phyloP scores from a whole-genome alignment of 495 filamentous ascomycete species.

The Trichoderma erinaceum region DNA sequence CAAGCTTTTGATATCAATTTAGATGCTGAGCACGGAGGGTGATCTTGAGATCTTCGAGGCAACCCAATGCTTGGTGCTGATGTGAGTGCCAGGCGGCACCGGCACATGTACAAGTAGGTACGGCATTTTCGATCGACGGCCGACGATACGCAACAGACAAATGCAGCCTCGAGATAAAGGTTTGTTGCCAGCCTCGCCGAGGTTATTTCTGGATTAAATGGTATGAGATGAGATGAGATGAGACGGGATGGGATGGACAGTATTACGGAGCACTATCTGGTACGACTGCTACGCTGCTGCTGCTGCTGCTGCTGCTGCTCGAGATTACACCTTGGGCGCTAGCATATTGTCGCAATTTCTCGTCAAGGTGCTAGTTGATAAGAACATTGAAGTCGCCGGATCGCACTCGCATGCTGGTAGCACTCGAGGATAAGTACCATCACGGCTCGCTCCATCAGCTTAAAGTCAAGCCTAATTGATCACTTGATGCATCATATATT shows the following conservation, averaged over 20 bases:
- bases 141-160: no score
- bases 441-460: neutral
- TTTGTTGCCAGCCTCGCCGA: no score
- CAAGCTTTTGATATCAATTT: neutral
- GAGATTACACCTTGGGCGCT: conserved; percentile 1
- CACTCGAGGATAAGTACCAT: neutral
- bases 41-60: neutral
- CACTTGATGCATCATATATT: neutral
- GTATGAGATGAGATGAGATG: no score
- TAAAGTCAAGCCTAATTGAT: neutral
- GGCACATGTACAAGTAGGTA: no score
- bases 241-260: no score
- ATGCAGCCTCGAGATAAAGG: no score
- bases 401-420: neutral
- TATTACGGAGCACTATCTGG: neutral
- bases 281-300: neutral
- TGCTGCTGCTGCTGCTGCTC: neutral
- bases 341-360: conserved; percentile 3
- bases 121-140: no score
- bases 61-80: neutral
- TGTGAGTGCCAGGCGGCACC: no score
- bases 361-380: neutral
- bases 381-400: neutral
- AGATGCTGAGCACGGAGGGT: neutral
- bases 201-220: no score